A percentile compares a stretch with the other conserved stretches of the same genome.
Evolutionary conservation across 352 stramenopile genomes (phyloP).

Genomic region (Phytophthora idaei): DNA sequence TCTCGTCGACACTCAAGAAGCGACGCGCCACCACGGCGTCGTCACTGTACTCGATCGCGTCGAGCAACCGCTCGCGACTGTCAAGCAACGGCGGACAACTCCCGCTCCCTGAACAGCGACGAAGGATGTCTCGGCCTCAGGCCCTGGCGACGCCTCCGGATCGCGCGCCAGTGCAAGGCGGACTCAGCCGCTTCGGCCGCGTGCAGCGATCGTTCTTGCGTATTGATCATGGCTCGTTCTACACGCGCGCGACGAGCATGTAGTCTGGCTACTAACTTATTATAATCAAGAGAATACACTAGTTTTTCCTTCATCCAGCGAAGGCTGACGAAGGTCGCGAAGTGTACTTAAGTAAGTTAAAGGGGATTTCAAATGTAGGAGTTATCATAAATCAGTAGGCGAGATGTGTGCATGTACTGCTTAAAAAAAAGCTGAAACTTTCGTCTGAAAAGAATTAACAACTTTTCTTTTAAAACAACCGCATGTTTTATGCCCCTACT

Average conservation of each 20-base stretch:
- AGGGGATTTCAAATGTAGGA: too few species aligned
- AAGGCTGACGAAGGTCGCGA: background rate
- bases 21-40: slow-evolving; percentile 43
- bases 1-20: slow-evolving; percentile 50
- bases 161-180: slow-evolving; percentile 18
- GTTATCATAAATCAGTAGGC: too few species aligned
- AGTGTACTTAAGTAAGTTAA: too few species aligned
- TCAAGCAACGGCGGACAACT: slow-evolving; percentile 37
- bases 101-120: slow-evolving; percentile 30
- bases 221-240: slow-evolving; percentile 50
- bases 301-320: slow-evolving; percentile 12
- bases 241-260: slow-evolving; percentile 46
- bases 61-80: slow-evolving; percentile 45
- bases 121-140: slow-evolving; percentile 37
- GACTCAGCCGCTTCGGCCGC: slow-evolving; percentile 37
- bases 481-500: too few species aligned
- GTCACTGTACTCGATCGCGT: slow-evolving; percentile 48
- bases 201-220: slow-evolving; percentile 45
- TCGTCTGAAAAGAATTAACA: too few species aligned
- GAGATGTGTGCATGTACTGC: too few species aligned
- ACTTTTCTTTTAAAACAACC: too few species aligned
- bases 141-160: slow-evolving; percentile 20
- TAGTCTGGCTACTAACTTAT: slow-evolving; percentile 42
- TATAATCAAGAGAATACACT: slow-evolving; percentile 23
- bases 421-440: too few species aligned